Evolutionary conservation across 2,329 filamentous ascomycete genomes (phyloP), one percentile per base, ranked within the genome.

Genomic region (Botrytis aclada): DNA sequence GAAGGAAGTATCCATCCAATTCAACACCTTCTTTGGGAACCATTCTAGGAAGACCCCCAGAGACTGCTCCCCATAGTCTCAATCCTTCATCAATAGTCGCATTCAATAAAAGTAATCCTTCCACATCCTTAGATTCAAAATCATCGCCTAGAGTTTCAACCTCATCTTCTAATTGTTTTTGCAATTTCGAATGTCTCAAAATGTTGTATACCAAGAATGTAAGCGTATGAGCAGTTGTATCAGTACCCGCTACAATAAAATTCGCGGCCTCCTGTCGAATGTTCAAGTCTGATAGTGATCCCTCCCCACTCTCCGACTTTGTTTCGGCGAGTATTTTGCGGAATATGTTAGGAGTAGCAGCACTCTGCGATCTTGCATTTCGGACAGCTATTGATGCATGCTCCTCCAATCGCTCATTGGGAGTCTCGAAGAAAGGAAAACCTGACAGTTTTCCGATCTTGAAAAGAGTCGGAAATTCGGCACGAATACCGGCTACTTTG

Each of bases 41-140:
- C 1, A 51, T 63, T 2, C 82, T 77, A 14, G 79, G 81, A 12
- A 83, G 76, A 32, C 74, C 75, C 1, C 77, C 79, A 0, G 82
- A 78, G 16, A 80, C 81, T 20, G 82, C 79, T 3, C 78, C 77
- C 65, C 82, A 82, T 4, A 83, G 65, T 3, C 82, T 75, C 41
- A 83, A 74, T 8, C 79, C 78, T 73, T 84, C 83, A 14, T 78
- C 77, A 39, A 83, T 79, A 1, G 81, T 77, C 3, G 79, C 78
- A 56, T 81, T 78, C 14, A 84, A 74, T 9, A 79, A 77, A 4
- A 77, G 78, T 9, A 83, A 75, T 14, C 74, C 73, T 4, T 71
- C 60, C 25, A 76, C 25, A 71, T 76, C 73, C 9, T 62, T 51
- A n/a, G 58, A 66, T 7, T 58, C 41, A 12, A 76, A 75, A 16